These are phyloP conservation scores for Xylaria acuta DNA, from an alignment of 495 filamentous ascomycete genomes.

Conservation along the genomic window DNA sequence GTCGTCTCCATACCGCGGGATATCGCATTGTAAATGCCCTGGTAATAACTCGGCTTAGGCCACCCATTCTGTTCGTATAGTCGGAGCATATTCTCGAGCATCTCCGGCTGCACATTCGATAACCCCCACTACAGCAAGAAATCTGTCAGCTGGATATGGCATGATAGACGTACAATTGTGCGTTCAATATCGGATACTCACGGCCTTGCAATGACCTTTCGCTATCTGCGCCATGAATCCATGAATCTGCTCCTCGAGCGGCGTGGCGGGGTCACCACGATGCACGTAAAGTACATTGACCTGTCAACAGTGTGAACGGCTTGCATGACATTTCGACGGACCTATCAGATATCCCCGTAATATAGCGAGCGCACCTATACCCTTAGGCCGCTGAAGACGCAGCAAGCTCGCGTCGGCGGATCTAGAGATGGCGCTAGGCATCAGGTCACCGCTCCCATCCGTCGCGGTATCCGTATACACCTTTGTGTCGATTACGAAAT, in stretches of 20 bases:
- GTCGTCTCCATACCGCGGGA: constrained; percentile 39
- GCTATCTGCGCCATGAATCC: constrained; percentile 44
- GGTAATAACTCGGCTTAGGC: constrained; percentile 47
- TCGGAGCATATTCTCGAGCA: constrained; percentile 42
- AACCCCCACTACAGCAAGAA: constrained; percentile 40
- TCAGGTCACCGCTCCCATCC: constrained; percentile 35
- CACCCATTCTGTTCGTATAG: constrained; percentile 49
- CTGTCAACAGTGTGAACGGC: constrained; percentile 20
- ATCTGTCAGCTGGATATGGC: background rate
- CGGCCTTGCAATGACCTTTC: constrained; percentile 34
- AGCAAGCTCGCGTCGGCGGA: constrained; percentile 30
- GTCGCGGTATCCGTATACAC: constrained; percentile 38
- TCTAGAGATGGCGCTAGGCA: constrained; percentile 9
- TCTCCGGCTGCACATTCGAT: constrained; percentile 46
- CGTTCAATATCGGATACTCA: constrained; percentile 17
- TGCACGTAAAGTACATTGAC: constrained; percentile 45
- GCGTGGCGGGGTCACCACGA: constrained; percentile 42
- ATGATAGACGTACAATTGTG: background rate
- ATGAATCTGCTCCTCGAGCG: constrained; percentile 42
- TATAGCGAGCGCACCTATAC: background rate
- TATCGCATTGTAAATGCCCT: constrained; percentile 53
- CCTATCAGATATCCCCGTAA: background rate
- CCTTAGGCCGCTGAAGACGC: constrained; percentile 28
- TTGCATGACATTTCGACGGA: background rate
- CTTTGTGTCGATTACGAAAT: constrained; percentile 54